These are phyloP conservation scores for Polygonum maritimum DNA, from an alignment of 148 eudicot species.

Conservation along the genomic window DNA sequence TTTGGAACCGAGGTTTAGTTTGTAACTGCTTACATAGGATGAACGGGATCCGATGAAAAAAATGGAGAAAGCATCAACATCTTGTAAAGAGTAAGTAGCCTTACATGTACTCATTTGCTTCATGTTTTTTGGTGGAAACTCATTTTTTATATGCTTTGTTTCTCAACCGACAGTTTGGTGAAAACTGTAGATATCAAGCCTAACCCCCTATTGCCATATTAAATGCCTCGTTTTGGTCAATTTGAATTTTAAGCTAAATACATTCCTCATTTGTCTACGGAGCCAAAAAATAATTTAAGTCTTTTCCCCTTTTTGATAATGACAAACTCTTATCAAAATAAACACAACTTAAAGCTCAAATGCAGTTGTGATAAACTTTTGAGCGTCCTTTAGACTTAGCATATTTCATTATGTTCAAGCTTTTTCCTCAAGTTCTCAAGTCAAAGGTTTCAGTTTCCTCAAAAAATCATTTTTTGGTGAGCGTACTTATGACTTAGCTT, in stretches of 20 bases:
- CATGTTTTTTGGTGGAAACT: neutral
- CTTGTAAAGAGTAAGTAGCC: slow-evolving; percentile 67
- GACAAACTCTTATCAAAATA: too few species aligned
- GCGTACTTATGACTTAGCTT: too few species aligned
- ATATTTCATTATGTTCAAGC: too few species aligned
- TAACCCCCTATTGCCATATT: slow-evolving; percentile 76
- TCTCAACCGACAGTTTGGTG: slow-evolving; percentile 32
- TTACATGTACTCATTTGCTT: neutral
- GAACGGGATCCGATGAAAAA: slow-evolving; percentile 71
- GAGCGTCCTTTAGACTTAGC: too few species aligned
- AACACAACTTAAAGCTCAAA: too few species aligned
- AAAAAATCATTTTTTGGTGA: too few species aligned
- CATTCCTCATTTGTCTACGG: neutral
- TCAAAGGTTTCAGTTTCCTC: too few species aligned
- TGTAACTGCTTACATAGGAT: slow-evolving; percentile 29
- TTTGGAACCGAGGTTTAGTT: too few species aligned
- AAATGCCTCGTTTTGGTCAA: slow-evolving; percentile 9
- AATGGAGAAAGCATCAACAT: slow-evolving; percentile 51
- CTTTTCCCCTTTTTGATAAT: neutral
- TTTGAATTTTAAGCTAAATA: neutral
- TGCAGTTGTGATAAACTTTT: too few species aligned
- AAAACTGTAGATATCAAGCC: slow-evolving; percentile 50
- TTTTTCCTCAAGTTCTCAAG: too few species aligned
- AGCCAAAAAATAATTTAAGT: neutral
- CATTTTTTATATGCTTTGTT: neutral